These are phyloP conservation scores for Boletus tomentosulus DNA, from an alignment of 768 basidiomycete species.

Conservation along the genomic window DNA sequence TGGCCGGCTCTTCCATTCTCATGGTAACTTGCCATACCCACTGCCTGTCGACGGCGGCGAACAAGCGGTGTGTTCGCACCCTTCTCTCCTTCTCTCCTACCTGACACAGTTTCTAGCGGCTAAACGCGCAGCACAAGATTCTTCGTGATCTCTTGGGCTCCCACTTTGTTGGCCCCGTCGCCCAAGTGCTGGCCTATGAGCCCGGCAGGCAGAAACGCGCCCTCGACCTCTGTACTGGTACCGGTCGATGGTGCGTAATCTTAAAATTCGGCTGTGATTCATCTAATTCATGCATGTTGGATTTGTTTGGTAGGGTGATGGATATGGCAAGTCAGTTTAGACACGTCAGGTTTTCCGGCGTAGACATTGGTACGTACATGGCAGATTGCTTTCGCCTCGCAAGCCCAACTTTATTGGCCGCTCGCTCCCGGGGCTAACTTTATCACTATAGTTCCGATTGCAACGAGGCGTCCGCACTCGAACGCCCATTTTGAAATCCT, in stretches of 20 bases:
- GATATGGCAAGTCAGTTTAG: conserved; percentile 70
- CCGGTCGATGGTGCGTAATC: conserved; percentile 59
- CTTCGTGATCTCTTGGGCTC: conserved; percentile 49
- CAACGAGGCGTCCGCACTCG: conserved; percentile 52
- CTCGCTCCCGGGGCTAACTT: conserved; percentile 2
- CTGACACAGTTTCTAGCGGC: conserved; percentile 38
- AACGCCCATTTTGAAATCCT: conserved; percentile 68
- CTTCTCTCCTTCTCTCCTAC: background rate
- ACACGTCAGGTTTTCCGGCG: conserved; percentile 58
- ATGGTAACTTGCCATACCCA: conserved; percentile 59
- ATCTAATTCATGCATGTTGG: conserved; percentile 12
- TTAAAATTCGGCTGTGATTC: conserved; percentile 14
- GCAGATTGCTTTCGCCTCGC: conserved; percentile 9
- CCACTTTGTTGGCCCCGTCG: conserved; percentile 59
- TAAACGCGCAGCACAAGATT: conserved; percentile 46
- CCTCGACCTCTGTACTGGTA: conserved; percentile 76
- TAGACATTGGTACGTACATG: conserved; percentile 65
- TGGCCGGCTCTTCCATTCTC: conserved; percentile 66
- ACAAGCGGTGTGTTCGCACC: conserved; percentile 48
- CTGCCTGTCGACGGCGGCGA: conserved; percentile 71
- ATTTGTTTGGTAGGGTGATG: conserved; percentile 50
- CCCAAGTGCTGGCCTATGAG: conserved; percentile 42
- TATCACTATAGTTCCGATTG: conserved; percentile 57
- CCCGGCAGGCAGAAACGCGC: conserved; percentile 45
- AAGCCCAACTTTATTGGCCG: conserved; percentile 11